Base-by-base conservation (phyloP, 2,329 filamentous ascomycete species). In the Neoarthrinium moseri region DNA sequence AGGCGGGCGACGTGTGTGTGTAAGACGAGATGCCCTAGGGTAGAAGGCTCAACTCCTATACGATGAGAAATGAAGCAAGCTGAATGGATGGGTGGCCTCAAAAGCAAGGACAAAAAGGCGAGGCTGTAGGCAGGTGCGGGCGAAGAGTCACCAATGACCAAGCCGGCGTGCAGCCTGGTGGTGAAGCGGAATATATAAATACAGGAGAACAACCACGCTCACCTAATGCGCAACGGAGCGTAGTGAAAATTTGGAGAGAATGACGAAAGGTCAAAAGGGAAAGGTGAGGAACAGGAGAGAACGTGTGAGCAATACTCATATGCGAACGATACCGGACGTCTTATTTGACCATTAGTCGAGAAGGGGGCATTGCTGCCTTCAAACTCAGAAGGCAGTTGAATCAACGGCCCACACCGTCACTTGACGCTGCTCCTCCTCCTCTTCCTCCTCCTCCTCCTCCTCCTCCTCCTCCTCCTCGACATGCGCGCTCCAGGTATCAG, bases 301-400 rank as follows among this genome's bases (percentile, higher is more conserved):
- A 36, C 30, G 7, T 22, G n/a, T 24, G 34, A 24, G 13, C 12
- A 36, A 36, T 45, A 40, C 35, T 34, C 46, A 48, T 40, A 34
- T 39, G 20, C 46, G 36, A 44, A 22, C 37, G 27, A 30, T 20
- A 15, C 26, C n/a, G 7, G 33, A 36, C 27, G 30, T 43, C 29
- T 38, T 48, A 35, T 45, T 35, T 36, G 35, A 48, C 34, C 22
- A 21, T 21, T 29, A 15, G n/a, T 22, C 22, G 36, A 38, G 41
- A 34, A 48, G 37, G 40, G 46, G 41, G 46, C 34, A 45, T 32
- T 48, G 46, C 46, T 48, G 46, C 46, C 41, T 48, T 48, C 46
- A 24, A 23, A 21, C 41, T 34, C 46, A 27, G 20, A 24, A 24
- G 30, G 41, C 18, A 34, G 7, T 17, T 33, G 36, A 27, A 21